A percentile compares a stretch with the other conserved stretches of the same genome.
These are phyloP conservation scores for Coleophoma eucalyptorum DNA, from an alignment of 2,329 filamentous ascomycete species.

Conservation along the genomic window DNA sequence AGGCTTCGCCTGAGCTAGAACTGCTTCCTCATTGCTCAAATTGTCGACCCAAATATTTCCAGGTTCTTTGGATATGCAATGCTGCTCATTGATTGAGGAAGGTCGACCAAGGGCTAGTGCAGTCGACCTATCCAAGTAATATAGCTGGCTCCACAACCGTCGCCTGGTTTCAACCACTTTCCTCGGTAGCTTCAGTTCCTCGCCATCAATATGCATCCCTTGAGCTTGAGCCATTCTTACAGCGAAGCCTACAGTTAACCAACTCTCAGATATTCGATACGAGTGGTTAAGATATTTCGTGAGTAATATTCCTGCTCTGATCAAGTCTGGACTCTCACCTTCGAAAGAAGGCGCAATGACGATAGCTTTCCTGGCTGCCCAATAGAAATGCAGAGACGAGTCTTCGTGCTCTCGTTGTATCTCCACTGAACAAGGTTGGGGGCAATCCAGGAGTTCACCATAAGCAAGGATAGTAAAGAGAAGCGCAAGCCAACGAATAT, in stretches of 20 bases:
- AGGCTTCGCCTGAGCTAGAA: conserved; percentile 14
- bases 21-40: conserved; percentile 27
- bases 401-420: conserved; percentile 32
- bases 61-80: conserved; percentile 32
- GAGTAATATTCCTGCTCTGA: conserved; percentile 34
- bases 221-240: conserved; percentile 39
- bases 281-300: conserved; percentile 35
- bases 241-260: conserved; percentile 37
- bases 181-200: conserved; percentile 31
- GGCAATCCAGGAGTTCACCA: conserved; percentile 32
- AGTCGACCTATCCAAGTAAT: conserved; percentile 34
- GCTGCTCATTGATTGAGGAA: conserved; percentile 33
- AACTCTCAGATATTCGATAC: conserved; percentile 33
- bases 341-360: conserved; percentile 38
- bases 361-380: conserved; percentile 33
- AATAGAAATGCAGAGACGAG: conserved; percentile 35
- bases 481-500: conserved; percentile 36
- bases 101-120: conserved; percentile 35
- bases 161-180: conserved; percentile 33
- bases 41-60: conserved; percentile 36
- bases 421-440: conserved; percentile 26
- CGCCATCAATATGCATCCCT: conserved; percentile 38
- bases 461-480: conserved; percentile 37
- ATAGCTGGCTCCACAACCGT: conserved; percentile 35
- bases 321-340: conserved; percentile 35